A percentile compares a stretch with the other conserved stretches of the same genome.
Evolutionary conservation across 306 rosid genomes (phyloP).

Genomic region (Vigna angularis): DNA sequence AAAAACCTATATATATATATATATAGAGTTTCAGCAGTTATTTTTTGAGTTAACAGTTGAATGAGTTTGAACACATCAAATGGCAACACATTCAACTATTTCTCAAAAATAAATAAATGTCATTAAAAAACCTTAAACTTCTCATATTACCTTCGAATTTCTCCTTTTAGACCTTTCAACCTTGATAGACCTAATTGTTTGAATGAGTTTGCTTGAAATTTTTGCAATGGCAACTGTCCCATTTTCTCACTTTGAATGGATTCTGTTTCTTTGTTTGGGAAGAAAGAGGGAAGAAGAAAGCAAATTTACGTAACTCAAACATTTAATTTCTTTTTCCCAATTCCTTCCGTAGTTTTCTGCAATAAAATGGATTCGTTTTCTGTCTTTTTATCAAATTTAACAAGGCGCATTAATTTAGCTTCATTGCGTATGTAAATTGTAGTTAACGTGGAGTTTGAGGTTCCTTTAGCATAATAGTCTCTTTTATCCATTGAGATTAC

Average conservation of each 20-base stretch:
- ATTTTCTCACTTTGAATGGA: neutral
- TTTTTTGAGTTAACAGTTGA: neutral
- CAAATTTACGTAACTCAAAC: neutral
- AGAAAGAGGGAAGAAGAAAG: neutral
- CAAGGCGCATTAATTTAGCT: neutral
- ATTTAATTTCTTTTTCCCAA: constrained; percentile 5
- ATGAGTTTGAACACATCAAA: neutral
- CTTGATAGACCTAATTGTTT: constrained; percentile 4
- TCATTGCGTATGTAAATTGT: neutral
- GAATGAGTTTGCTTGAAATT: constrained; percentile 23
- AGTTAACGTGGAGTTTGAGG: neutral
- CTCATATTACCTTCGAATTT: neutral
- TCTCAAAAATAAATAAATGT: no score
- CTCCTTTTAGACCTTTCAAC: constrained; percentile 25
- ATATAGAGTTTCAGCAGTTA: neutral
- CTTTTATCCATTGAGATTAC: neutral
- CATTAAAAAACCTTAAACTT: neutral
- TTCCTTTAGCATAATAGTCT: neutral
- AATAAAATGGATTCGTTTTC: neutral
- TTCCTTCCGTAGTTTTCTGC: constrained; percentile 12
- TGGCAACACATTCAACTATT: neutral
- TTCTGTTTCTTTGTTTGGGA: neutral
- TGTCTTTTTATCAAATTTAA: neutral
- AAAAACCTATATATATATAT: neutral
- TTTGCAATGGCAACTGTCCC: neutral